Percentiles rank a stretch among this genome's conserved stretches.
Evolutionary conservation across 1,284 basidiomycete species (phyloP).

Genomic region (Fomitiporia mediterranea): DNA sequence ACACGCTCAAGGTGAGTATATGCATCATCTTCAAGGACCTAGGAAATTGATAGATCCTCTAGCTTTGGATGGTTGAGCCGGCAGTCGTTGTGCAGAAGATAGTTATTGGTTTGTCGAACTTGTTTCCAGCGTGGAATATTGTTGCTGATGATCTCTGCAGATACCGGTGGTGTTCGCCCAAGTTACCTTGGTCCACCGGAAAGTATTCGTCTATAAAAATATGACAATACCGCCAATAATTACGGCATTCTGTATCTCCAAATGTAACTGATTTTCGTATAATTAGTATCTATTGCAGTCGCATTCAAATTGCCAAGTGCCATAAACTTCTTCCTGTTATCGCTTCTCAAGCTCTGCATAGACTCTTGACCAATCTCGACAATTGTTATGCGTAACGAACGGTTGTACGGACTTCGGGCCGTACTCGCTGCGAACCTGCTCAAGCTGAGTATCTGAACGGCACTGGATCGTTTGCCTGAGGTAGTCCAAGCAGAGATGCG

Average conservation of each 20-base stretch:
- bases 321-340: not conserved
- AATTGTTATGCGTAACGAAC: constrained; percentile 19
- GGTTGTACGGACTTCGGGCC: constrained; percentile 20
- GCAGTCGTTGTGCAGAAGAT: constrained; percentile 60
- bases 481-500: constrained; percentile 17
- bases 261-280: not conserved
- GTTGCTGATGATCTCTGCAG: not conserved
- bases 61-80: constrained; percentile 53
- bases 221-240: no score
- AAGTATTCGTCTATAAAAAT: constrained; percentile 33
- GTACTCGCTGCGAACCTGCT: constrained; percentile 20
- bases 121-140: not conserved
- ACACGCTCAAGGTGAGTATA: constrained; percentile 47
- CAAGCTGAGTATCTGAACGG: constrained; percentile 19
- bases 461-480: constrained; percentile 19
- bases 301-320: not conserved
- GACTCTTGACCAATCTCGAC: constrained; percentile 18
- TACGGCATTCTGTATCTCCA: no score
- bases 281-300: not conserved
- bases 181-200: constrained; percentile 63
- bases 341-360: constrained; percentile 15
- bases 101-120: constrained; percentile 35
- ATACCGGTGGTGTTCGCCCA: constrained; percentile 44
- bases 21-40: not conserved
- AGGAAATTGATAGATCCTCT: not conserved